Conservation (phyloP, 768 basidiomycete species). For the Coprinopsis cinerea region DNA sequence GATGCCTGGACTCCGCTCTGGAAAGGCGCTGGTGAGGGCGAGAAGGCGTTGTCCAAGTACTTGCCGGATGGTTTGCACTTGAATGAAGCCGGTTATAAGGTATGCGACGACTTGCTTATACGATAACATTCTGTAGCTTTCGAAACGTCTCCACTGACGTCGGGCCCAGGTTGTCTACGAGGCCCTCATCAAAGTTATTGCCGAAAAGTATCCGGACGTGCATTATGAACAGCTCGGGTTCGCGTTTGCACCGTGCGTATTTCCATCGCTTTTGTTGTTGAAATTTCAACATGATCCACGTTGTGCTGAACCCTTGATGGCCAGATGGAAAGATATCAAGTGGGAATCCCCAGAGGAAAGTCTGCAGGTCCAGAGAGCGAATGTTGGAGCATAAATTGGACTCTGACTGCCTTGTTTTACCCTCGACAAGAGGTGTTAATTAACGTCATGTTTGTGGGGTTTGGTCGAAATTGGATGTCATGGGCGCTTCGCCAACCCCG, state of each 20-base stretch:
- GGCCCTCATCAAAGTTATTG: slow-evolving; percentile 51
- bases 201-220: slow-evolving; percentile 57
- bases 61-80: slow-evolving; percentile 79
- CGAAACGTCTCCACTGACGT: no score
- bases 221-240: slow-evolving; percentile 54
- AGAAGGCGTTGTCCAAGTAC: slow-evolving; percentile 44
- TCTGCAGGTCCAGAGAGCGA: slow-evolving; percentile 15
- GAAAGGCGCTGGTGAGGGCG: slow-evolving; percentile 61
- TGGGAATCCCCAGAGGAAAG: slow-evolving; percentile 21
- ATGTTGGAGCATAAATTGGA: background rate
- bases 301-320: slow-evolving; percentile 6
- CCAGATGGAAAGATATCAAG: slow-evolving; percentile 35
- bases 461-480: no score
- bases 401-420: no score
- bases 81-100: slow-evolving; percentile 67
- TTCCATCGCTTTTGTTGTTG: slow-evolving; percentile 2
- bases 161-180: slow-evolving; percentile 54
- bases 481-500: background rate
- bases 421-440: no score
- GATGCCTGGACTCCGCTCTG: slow-evolving; percentile 76
- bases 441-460: no score
- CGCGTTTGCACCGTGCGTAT: slow-evolving; percentile 57
- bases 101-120: slow-evolving; percentile 26
- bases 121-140: no score
- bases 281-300: slow-evolving; percentile 6